Base-by-base conservation (phyloP, 2,329 filamentous ascomycete species). In the Cercospora zeina region DNA sequence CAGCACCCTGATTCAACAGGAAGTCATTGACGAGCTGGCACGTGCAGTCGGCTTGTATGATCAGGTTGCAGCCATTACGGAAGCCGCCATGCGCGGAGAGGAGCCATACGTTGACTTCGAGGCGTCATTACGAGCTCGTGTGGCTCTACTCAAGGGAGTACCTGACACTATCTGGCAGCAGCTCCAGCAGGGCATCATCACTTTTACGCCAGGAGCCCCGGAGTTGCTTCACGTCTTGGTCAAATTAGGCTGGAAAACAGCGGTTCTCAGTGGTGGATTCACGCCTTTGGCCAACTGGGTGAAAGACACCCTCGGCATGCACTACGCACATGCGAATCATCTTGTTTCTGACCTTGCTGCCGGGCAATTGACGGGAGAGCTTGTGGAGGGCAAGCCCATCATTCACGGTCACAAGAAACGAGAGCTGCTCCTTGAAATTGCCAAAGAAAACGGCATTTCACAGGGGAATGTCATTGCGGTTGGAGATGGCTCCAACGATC, bases 21-120 rank as follows among this genome's bases (percentile, higher is more conserved):
- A 99, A 79, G 93, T 97, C 64, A 97, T 99, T 73, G 95, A 99
- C 76, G 87, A 97, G 71, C 88, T 99, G 61, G 95, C 95, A 3
- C 87, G 89, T 58, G 89, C 89, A 37, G 86, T 96, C 1, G 90
- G 91, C 57, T 62, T 69, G 33, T 75, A 76, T 65, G 87, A 87
- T 58, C 81, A 90, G 70, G 93, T 99, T 39, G 89, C 91, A 9
- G 83, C 88, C 70, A 97, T 99, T 69, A 99, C 95, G 0, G 88
- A 89, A 63, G 89, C 92, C 34, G 93, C 95, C 36, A 99, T 99
- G 95, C 88, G 93, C 68, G 95, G 95, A 63, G 93, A 97, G 79
- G 72, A 70, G 21, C 73, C 73, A 1, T 76, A 75, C 58, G 82
- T 97, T 36, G 93, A 97, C 75, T 99, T 99, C 70, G 87, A 93